Base-by-base conservation (phyloP, 352 stramenopile species). In the Phytophthora melonis region DNA sequence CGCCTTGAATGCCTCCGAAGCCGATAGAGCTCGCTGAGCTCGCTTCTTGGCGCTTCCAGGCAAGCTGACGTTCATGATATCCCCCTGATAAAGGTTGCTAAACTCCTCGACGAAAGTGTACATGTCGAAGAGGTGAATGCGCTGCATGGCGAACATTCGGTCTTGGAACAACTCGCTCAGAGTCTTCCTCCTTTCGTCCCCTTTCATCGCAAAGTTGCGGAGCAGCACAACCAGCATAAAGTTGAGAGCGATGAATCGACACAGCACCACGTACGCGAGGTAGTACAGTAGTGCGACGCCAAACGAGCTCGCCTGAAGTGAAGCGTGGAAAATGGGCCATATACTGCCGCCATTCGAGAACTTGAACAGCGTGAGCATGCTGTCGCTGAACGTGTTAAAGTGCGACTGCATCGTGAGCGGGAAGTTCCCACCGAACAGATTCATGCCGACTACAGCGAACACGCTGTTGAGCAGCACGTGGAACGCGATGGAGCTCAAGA, bases 161-260 rank as follows among this genome's bases (percentile, higher is more conserved):
- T 95, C 81, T 73, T 93, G 86, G 45, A 96, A 96, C 6, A 92
- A 66, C 43, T 87, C 81, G 58, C 82, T 89, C 13, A 96, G 62
- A 0, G 79, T 93, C 63, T 85, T 89, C 54, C 86, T 82, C 11
- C 91, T 79, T 64, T 94, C 89, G 45, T 97, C 89, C 50, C 92
- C 87, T 66, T 94, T 96, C 86, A 96, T 90, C 3, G 84, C 88
- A 27, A 97, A 97, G 61, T 94, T 93, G 16, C 84, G 80, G 14
- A 96, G 77, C 23, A 97, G 67, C 30, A 96, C 87, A 4, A 97
- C 89, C 19, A 96, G 77, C 81, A 97, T 93, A 61, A 96, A 92
- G 74, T 96, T 96, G 1, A 96, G 76, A 16, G 92, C 80, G 1
- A 96, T 53, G 32, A 88, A 92, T 21, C 87, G 80, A 25, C 80